Evolutionary conservation across 495 filamentous ascomycete species (phyloP).

Genomic region (Aspergillus affinis): DNA sequence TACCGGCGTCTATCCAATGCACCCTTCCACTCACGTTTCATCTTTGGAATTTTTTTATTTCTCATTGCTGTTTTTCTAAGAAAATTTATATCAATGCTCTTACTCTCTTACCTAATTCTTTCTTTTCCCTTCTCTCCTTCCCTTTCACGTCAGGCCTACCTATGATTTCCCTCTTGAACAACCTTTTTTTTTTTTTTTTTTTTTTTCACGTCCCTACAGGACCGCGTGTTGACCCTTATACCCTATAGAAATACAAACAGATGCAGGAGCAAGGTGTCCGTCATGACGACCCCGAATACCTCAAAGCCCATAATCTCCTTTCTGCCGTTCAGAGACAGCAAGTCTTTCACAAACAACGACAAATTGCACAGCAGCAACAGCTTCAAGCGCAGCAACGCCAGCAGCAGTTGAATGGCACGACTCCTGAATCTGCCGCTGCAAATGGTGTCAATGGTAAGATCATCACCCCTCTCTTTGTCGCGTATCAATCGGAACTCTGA

Average conservation of each 20-base stretch:
- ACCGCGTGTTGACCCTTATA: neutral
- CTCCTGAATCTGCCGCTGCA: slow-evolving; percentile 27
- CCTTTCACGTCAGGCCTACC: neutral
- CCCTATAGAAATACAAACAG: slow-evolving; percentile 69
- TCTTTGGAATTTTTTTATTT: slow-evolving; percentile 4
- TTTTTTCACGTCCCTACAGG: slow-evolving; percentile 11
- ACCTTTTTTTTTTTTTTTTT: slow-evolving; percentile 4
- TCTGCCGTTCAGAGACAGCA: slow-evolving; percentile 63
- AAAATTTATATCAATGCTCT: too few relatives aligned
- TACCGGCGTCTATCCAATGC: neutral
- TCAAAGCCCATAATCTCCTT: slow-evolving; percentile 70
- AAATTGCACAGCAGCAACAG: slow-evolving; percentile 47
- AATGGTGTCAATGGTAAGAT: slow-evolving; percentile 55
- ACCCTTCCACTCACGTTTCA: slow-evolving; percentile 4
- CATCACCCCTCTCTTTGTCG: neutral
- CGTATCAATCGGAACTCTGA: slow-evolving; percentile 1
- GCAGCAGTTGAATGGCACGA: slow-evolving; percentile 49
- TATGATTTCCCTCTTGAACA: neutral
- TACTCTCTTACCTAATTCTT: neutral
- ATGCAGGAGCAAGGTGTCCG: slow-evolving; percentile 76
- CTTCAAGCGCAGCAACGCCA: slow-evolving; percentile 49
- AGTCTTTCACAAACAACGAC: slow-evolving; percentile 45
- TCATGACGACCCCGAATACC: slow-evolving; percentile 74
- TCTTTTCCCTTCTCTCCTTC: slow-evolving; percentile 1
- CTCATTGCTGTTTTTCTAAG: neutral